Evolutionary conservation across 1,284 basidiomycete genomes (phyloP).

Genomic region (Fomitopsis pinicola): DNA sequence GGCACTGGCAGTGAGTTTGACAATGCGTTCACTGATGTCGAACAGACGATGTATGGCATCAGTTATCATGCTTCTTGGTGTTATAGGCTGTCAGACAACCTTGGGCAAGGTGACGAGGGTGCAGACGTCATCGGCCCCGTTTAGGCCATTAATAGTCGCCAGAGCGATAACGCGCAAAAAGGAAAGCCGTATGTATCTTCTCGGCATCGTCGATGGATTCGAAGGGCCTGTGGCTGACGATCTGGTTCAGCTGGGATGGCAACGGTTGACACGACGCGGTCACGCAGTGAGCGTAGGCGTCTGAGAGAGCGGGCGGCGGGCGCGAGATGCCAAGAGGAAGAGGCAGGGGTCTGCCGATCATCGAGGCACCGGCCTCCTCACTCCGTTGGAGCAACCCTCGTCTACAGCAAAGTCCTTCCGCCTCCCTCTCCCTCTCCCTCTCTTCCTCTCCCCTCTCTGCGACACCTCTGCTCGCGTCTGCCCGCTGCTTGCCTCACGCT

Average conservation of each 20-base stretch:
- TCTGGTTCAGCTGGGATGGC: background rate
- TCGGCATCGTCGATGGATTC: background rate
- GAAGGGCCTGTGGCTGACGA: background rate
- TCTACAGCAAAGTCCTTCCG: too few species aligned
- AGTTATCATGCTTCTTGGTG: background rate
- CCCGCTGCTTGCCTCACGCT: too few species aligned
- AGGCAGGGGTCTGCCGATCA: background rate
- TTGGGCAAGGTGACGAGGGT: background rate
- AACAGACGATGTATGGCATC: background rate
- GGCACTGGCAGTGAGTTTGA: too few species aligned
- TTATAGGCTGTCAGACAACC: background rate
- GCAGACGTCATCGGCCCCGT: background rate
- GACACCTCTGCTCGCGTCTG: background rate
- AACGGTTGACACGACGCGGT: background rate
- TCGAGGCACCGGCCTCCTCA: background rate
- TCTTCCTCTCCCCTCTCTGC: background rate
- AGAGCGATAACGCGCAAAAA: background rate
- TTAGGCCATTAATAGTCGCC: background rate
- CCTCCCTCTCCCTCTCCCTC: background rate
- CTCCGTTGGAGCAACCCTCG: background rate
- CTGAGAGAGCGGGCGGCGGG: background rate
- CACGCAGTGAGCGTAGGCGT: background rate
- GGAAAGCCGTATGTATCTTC: background rate
- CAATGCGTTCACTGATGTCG: too few species aligned
- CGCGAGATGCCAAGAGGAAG: background rate